These are phyloP conservation scores for Phanerochaete sordida DNA, from an alignment of 768 basidiomycete species.

Conservation along the genomic window DNA sequence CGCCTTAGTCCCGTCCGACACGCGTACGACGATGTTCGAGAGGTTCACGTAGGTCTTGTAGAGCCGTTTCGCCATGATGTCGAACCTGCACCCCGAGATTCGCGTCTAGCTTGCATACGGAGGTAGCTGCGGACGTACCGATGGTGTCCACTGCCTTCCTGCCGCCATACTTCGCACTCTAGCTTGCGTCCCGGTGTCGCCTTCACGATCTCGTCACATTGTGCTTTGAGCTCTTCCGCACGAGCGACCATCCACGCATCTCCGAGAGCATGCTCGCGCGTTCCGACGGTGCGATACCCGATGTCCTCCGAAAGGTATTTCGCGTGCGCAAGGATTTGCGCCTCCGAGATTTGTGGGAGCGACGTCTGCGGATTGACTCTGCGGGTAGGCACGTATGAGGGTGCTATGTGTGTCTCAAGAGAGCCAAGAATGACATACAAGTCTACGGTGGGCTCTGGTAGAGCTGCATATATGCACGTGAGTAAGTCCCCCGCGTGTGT, in stretches of 20 bases:
- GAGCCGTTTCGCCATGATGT: conserved; percentile 82
- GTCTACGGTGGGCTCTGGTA: conserved; percentile 53
- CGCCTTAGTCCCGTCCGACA: conserved; percentile 70
- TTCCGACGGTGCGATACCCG: conserved; percentile 90
- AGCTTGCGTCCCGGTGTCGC: conserved; percentile 45
- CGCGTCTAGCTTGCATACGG: not conserved
- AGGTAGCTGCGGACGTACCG: conserved; percentile 46
- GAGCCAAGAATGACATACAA: conserved; percentile 32
- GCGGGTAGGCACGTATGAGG: not conserved
- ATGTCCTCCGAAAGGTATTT: conserved; percentile 79
- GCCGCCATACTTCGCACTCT: conserved; percentile 91
- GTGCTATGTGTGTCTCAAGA: not conserved
- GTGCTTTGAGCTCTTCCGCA: conserved; percentile 53
- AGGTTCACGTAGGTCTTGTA: conserved; percentile 87
- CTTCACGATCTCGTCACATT: conserved; percentile 52
- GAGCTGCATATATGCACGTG: conserved; percentile 31
- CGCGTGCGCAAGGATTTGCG: conserved; percentile 58
- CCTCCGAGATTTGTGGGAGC: conserved; percentile 69
- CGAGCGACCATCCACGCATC: conserved; percentile 79
- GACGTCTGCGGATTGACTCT: conserved; percentile 46
- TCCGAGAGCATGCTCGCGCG: conserved; percentile 79
- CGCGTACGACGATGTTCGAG: conserved; percentile 84
- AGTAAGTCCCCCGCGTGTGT: conserved; percentile 14
- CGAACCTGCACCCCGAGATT: conserved; percentile 53
- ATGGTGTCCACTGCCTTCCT: conserved; percentile 85